These are phyloP conservation scores for Fusarium agapanthi DNA, from an alignment of 2,329 filamentous ascomycete genomes.

Conservation along the genomic window DNA sequence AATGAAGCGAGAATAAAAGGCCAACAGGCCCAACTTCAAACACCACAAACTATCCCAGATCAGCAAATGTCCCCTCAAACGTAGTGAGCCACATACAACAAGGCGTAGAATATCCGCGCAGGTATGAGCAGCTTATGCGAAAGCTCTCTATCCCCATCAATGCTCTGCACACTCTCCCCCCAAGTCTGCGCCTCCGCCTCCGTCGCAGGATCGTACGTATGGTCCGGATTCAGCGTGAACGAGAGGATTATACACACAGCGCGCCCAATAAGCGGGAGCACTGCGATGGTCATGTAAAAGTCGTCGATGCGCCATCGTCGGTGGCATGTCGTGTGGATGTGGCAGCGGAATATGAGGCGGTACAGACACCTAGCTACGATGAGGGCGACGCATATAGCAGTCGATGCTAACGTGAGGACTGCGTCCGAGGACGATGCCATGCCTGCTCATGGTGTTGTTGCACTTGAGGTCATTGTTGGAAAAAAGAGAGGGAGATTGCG, in stretches of 20 bases:
- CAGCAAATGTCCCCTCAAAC: background rate
- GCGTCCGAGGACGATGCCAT: conserved; percentile 40
- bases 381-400: conserved; percentile 40
- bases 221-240: conserved; percentile 42
- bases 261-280: conserved; percentile 43
- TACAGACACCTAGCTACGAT: conserved; percentile 44
- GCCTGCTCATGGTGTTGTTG: conserved; percentile 9
- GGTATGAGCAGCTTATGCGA: conserved; percentile 43
- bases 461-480: conserved; percentile 2
- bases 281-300: conserved; percentile 45
- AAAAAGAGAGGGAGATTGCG: background rate
- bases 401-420: conserved; percentile 41
- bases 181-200: conserved; percentile 28
- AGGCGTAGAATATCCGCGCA: conserved; percentile 42
- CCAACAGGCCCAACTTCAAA: conserved; percentile 43
- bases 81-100: conserved; percentile 36
- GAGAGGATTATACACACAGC: conserved; percentile 37
- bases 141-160: conserved; percentile 34
- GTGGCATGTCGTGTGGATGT: conserved; percentile 42
- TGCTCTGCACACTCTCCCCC: conserved; percentile 14
- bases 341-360: conserved; percentile 41
- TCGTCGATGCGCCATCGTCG: conserved; percentile 46
- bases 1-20: conserved; percentile 46
- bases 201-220: conserved; percentile 36
- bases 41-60: conserved; percentile 41